Evolutionary conservation across 129 eudicot species (phyloP).

Genomic region (Chrysanthemum makinoi): DNA sequence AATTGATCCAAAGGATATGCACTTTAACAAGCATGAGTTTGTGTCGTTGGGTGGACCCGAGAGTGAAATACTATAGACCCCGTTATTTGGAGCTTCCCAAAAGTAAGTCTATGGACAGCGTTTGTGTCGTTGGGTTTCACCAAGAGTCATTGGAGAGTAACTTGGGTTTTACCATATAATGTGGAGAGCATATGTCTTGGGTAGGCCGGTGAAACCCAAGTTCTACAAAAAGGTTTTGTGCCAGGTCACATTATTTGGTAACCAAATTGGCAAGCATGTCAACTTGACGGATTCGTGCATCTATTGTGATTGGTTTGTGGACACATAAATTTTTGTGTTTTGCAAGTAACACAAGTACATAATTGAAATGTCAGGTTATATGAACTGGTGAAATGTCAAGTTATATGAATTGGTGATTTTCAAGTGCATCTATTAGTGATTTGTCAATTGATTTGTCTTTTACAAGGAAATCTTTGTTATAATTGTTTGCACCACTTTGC

Average conservation of each 20-base stretch:
- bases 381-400: neutral
- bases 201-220: conserved; percentile 81
- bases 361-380: conserved; percentile 25
- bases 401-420: conserved; percentile 18
- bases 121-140: too few species aligned
- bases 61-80: too few species aligned
- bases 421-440: neutral
- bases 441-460: neutral
- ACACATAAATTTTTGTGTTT: neutral
- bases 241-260: conserved; percentile 59
- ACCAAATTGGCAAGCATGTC: conserved; percentile 60
- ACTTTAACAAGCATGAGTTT: too few species aligned
- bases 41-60: too few species aligned
- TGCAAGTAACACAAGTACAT: conserved; percentile 18
- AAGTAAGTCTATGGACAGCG: too few species aligned
- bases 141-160: too few species aligned
- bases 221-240: conserved; percentile 59
- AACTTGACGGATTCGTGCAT: conserved; percentile 55
- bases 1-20: conserved; percentile 6
- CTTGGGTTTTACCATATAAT: conserved; percentile 9
- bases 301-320: conserved; percentile 39
- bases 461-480: neutral
- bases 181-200: conserved; percentile 78
- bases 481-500: neutral
- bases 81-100: too few species aligned